phyloP scores from a whole-genome alignment of 2,329 filamentous ascomycete genomes.

The Pseudocercospora crystallina region DNA sequence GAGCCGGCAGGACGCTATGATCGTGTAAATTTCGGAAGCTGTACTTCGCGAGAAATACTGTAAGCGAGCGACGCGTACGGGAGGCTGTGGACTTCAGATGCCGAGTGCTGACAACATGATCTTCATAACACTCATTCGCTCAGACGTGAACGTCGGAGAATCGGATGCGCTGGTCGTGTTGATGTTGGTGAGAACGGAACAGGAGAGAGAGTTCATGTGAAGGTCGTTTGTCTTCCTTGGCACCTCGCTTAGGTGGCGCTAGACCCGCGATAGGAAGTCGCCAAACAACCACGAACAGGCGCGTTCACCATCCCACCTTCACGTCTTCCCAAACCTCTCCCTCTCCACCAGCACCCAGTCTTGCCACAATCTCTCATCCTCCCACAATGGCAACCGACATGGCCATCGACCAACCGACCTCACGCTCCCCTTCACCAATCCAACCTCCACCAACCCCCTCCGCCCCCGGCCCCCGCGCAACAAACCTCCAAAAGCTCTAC shows the following conservation, averaged over 20 bases:
- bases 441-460: conserved; percentile 50
- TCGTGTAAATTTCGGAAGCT: too few relatives aligned
- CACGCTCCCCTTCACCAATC: conserved; percentile 22
- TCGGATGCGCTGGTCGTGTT: not conserved
- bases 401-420: conserved; percentile 14
- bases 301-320: not conserved
- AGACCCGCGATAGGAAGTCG: not conserved
- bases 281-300: not conserved
- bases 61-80: too few relatives aligned
- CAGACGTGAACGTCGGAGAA: not conserved
- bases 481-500: conserved; percentile 61
- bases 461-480: conserved; percentile 60
- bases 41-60: too few relatives aligned
- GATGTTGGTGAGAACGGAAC: not conserved
- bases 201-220: not conserved
- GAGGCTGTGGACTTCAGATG: too few relatives aligned
- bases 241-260: not conserved
- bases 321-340: not conserved
- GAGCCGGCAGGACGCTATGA: too few relatives aligned
- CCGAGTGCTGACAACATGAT: not conserved
- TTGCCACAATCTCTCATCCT: not conserved
- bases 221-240: not conserved
- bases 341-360: not conserved
- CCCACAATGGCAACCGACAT: conserved; percentile 17
- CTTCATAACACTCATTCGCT: not conserved